A percentile compares a stretch with the other conserved stretches of the same genome.
These are phyloP conservation scores for Cardamine chenopodiifolia DNA, from an alignment of 345 rosid genomes.

Conservation along the genomic window DNA sequence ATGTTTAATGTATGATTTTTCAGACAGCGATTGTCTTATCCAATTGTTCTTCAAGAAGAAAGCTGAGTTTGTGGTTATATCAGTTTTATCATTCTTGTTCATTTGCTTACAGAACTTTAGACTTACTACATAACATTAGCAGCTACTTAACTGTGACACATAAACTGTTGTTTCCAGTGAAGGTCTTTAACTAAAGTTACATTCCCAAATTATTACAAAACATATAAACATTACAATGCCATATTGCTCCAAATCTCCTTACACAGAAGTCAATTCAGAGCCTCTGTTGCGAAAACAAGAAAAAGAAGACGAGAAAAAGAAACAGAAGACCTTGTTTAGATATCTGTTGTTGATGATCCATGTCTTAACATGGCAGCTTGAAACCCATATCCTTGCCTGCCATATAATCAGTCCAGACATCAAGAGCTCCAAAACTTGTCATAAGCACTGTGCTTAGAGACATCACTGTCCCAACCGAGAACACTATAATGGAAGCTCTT, in stretches of 20 bases:
- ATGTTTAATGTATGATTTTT: background rate
- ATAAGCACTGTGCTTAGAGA: constrained; percentile 67
- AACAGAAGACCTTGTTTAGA: background rate
- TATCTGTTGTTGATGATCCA: background rate
- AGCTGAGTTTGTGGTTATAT: too few relatives aligned
- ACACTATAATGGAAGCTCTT: constrained; percentile 87
- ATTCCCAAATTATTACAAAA: constrained; percentile 25
- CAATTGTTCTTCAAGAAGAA: background rate
- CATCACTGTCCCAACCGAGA: constrained; percentile 78
- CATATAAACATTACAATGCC: constrained; percentile 27
- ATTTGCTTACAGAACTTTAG: background rate
- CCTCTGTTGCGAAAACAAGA: background rate
- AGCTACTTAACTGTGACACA: constrained; percentile 20
- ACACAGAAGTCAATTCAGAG: constrained; percentile 19
- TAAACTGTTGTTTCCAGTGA: constrained; percentile 25
- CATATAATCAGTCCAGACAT: constrained; percentile 66
- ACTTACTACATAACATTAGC: background rate
- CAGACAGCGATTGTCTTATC: background rate
- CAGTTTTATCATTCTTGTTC: constrained; percentile 10
- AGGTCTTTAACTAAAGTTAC: constrained; percentile 35
- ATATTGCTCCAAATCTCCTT: constrained; percentile 23
- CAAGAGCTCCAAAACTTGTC: constrained; percentile 68
- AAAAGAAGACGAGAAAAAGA: background rate
- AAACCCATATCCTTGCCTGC: constrained; percentile 78
- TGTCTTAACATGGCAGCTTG: constrained; percentile 61